Evolutionary conservation across 2,329 filamentous ascomycete species (phyloP).

Genomic region (Endothia cerciana): DNA sequence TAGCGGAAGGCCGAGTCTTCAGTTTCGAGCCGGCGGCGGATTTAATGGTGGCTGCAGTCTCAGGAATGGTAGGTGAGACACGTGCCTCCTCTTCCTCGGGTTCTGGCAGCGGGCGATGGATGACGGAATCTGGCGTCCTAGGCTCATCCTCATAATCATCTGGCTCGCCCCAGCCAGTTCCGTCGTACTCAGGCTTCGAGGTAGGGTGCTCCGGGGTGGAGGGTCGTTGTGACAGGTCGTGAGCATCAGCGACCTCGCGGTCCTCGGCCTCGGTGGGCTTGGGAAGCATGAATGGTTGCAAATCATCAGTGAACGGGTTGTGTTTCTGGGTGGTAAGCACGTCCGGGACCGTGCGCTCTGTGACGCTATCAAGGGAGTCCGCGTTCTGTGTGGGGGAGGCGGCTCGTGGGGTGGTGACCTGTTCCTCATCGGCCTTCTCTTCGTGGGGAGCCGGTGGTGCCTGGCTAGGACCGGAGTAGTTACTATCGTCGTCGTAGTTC

Average conservation of each 20-base stretch:
- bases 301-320: slow-evolving; percentile 45
- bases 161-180: slow-evolving; percentile 63
- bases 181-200: slow-evolving; percentile 66
- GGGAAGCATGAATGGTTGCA: slow-evolving; percentile 53
- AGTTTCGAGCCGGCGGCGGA: slow-evolving; percentile 78
- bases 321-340: slow-evolving; percentile 35
- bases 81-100: slow-evolving; percentile 47
- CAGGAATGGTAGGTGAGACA: slow-evolving; percentile 72
- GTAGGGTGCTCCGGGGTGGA: slow-evolving; percentile 54
- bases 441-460: slow-evolving; percentile 33
- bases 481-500: slow-evolving; percentile 58
- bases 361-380: slow-evolving; percentile 30
- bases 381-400: slow-evolving; percentile 42
- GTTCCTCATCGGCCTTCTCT: slow-evolving; percentile 43
- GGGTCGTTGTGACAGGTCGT: slow-evolving; percentile 46
- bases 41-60: slow-evolving; percentile 85
- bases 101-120: slow-evolving; percentile 69
- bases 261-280: slow-evolving; percentile 43
- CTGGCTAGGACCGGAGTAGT: slow-evolving; percentile 55
- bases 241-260: slow-evolving; percentile 43
- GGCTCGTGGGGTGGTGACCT: slow-evolving; percentile 58
- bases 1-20: slow-evolving; percentile 86
- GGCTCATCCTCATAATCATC: slow-evolving; percentile 63
- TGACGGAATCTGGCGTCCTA: slow-evolving; percentile 86
- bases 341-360: slow-evolving; percentile 42